Evolutionary conservation across 2,329 filamentous ascomycete genomes (phyloP).

Genomic region (Botrytis medusae): DNA sequence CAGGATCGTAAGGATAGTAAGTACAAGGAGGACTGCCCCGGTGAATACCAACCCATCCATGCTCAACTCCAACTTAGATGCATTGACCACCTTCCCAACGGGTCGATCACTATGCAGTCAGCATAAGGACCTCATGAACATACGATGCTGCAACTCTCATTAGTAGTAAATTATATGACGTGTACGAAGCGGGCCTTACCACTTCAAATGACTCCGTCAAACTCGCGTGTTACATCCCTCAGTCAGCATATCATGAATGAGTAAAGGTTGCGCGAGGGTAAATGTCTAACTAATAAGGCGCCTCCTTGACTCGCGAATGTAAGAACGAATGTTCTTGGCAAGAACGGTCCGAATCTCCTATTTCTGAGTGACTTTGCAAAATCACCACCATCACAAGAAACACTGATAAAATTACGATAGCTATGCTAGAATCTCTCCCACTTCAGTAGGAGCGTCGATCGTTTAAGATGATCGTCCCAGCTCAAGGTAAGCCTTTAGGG

Average conservation of each 20-base stretch:
- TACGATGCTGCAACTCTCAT: constrained; percentile 20
- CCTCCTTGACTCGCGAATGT: background rate
- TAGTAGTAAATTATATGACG: constrained; percentile 18
- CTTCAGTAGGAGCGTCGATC: background rate
- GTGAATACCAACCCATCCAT: constrained; percentile 30
- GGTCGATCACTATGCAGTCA: constrained; percentile 23
- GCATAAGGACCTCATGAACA: constrained; percentile 24
- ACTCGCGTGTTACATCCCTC: constrained; percentile 8
- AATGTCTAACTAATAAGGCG: constrained; percentile 10
- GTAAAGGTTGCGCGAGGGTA: background rate
- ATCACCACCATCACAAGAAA: background rate
- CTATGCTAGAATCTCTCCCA: background rate
- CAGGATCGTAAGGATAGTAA: constrained; percentile 28
- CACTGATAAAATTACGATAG: background rate
- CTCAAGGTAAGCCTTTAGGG: constrained; percentile 58
- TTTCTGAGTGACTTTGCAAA: background rate
- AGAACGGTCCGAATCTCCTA: background rate
- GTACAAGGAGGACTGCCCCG: constrained; percentile 24
- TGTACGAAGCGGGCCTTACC: constrained; percentile 4
- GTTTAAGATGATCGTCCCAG: constrained; percentile 20
- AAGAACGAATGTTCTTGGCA: constrained; percentile 2
- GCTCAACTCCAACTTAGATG: constrained; percentile 24
- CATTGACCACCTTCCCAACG: constrained; percentile 24
- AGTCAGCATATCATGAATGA: background rate
- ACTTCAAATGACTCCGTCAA: constrained; percentile 9